Conservation (phyloP, 2,329 filamentous ascomycete genomes). For the Cladophialophora chaetospira region DNA sequence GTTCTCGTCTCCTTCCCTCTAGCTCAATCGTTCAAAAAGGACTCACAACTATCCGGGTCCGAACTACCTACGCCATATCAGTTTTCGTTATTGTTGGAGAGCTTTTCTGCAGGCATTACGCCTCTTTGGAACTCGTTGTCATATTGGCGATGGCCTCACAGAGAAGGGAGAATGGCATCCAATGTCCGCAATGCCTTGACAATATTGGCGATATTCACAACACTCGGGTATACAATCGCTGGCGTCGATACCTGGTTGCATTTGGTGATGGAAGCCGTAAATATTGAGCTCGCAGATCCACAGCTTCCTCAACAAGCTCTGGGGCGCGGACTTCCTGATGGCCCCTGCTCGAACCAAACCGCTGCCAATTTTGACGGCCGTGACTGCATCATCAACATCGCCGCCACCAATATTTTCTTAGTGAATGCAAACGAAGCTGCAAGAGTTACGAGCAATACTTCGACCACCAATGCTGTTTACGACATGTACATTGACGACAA, state of each 20-base stretch:
- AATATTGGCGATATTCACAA: conserved; percentile 1
- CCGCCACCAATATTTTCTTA: neutral
- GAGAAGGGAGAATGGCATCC: conserved; percentile 9
- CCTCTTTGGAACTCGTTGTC: neutral
- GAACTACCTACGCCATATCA: conserved; percentile 5
- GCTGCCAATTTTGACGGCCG: neutral
- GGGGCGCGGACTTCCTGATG: conserved; percentile 3
- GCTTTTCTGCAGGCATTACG: neutral
- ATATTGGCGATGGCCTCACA: conserved; percentile 5
- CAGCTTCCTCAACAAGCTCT: neutral
- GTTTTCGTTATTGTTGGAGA: neutral
- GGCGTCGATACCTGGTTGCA: conserved; percentile 36
- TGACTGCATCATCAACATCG: neutral
- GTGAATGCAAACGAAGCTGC: conserved; percentile 3
- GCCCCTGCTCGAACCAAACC: conserved; percentile 1
- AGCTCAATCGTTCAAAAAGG: conserved; percentile 15
- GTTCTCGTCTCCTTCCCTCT: conserved; percentile 34
- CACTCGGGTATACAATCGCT: conserved; percentile 8
- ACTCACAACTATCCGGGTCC: conserved; percentile 3
- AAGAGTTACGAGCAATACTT: conserved; percentile 5
- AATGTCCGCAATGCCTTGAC: conserved; percentile 17
- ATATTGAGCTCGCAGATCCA: conserved; percentile 16
- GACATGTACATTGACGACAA: conserved; percentile 5
- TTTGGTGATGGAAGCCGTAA: conserved; percentile 32
- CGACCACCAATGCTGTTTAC: conserved; percentile 6